These are phyloP conservation scores for Metschnikowia vanudenii DNA, from an alignment of 805 yeast species.

Conservation along the genomic window DNA sequence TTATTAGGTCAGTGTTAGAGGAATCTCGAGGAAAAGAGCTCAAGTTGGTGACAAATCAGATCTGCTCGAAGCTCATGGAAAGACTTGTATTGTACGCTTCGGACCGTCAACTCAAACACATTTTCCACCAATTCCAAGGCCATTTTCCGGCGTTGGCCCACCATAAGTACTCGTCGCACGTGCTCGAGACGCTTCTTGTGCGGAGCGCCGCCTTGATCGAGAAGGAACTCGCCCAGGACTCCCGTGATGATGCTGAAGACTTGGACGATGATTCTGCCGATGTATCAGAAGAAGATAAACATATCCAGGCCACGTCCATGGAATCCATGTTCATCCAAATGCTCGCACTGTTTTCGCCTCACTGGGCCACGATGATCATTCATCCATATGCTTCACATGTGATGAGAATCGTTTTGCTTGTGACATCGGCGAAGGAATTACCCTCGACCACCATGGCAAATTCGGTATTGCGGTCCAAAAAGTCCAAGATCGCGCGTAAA, in stretches of 20 bases:
- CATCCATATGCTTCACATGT: constrained; percentile 91
- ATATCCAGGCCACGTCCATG: constrained; percentile 48
- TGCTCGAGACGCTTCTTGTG: constrained; percentile 79
- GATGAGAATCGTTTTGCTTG: constrained; percentile 65
- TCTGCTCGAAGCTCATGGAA: constrained; percentile 90
- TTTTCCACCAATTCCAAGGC: constrained; percentile 69
- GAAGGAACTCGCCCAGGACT: constrained; percentile 53
- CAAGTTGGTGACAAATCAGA: constrained; percentile 89
- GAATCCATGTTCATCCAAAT: constrained; percentile 64
- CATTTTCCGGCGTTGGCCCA: constrained; percentile 73
- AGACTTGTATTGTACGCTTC: constrained; percentile 69
- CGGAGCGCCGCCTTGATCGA: constrained; percentile 73
- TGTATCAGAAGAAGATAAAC: constrained; percentile 28
- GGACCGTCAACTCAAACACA: constrained; percentile 59
- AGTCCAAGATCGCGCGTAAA: constrained; percentile 84
- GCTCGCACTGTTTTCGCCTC: constrained; percentile 65
- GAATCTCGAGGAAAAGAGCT: constrained; percentile 88
- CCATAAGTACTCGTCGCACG: constrained; percentile 93
- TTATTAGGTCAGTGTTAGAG: constrained; percentile 74
- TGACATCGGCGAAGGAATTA: constrained; percentile 72
- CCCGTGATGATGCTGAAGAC: constrained; percentile 37
- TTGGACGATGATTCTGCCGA: constrained; percentile 15
- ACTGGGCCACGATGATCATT: constrained; percentile 54
- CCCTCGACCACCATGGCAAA: constrained; percentile 70
- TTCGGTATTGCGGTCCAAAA: constrained; percentile 77